Evolutionary conservation across 192 early-diverging fungal species (phyloP).

Genomic region (Backusella parvicylindrica): DNA sequence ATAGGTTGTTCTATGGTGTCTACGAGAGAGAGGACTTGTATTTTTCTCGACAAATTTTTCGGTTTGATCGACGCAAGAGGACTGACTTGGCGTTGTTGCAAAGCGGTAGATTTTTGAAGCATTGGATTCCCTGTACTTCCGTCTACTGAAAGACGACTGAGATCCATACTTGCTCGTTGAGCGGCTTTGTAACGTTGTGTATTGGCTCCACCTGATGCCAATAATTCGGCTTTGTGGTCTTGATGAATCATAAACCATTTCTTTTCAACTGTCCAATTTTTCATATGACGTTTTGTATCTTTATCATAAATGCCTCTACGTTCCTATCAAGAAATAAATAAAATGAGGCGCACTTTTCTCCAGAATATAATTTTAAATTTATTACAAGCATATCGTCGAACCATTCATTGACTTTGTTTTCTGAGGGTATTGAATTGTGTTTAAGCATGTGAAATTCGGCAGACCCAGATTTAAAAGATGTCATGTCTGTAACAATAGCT

Average conservation of each 20-base stretch:
- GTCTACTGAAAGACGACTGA: neutral
- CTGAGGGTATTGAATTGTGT: slow-evolving; percentile 17
- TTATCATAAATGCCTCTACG: slow-evolving; percentile 47
- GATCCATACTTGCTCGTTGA: neutral
- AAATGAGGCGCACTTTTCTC: neutral
- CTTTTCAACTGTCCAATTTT: slow-evolving; percentile 40
- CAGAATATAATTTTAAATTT: neutral
- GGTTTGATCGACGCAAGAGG: neutral
- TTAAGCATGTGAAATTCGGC: neutral
- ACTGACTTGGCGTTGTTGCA: neutral
- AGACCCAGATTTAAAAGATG: neutral
- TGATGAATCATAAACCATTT: slow-evolving; percentile 56
- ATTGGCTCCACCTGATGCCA: slow-evolving; percentile 15
- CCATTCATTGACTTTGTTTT: slow-evolving; percentile 44
- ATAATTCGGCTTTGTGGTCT: slow-evolving; percentile 42
- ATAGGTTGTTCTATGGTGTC: neutral
- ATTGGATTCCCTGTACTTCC: neutral
- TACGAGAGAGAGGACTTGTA: neutral
- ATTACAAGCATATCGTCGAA: slow-evolving; percentile 56
- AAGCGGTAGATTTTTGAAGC: neutral
- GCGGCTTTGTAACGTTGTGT: too few relatives aligned
- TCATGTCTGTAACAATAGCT: neutral
- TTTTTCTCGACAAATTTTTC: neutral
- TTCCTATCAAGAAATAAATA: slow-evolving; percentile 28
- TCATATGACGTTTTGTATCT: slow-evolving; percentile 39